Percentiles rank a stretch among this genome's conserved stretches.
phyloP scores from a whole-genome alignment of 768 basidiomycete genomes.

The Pholiota molesta region DNA sequence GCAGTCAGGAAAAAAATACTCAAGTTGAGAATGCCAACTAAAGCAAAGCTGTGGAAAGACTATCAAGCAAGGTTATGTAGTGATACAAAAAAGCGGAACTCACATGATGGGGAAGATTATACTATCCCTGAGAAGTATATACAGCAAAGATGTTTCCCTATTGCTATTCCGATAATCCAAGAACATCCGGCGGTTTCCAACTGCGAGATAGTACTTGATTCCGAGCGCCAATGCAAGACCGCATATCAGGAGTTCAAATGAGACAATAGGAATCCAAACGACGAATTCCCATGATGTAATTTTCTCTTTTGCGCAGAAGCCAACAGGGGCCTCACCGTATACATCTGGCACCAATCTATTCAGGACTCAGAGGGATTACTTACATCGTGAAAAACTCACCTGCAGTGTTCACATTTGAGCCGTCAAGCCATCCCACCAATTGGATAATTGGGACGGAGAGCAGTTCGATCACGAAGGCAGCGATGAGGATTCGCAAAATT shows the following conservation, averaged over 20 bases:
- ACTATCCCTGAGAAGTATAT: slow-evolving; percentile 19
- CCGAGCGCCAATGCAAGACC: slow-evolving; percentile 10
- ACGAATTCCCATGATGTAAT: slow-evolving; percentile 13
- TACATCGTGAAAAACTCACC: neutral
- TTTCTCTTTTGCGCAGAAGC: neutral
- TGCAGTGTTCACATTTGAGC: neutral
- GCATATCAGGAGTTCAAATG: slow-evolving; percentile 13
- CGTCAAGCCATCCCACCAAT: neutral
- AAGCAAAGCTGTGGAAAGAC: no score
- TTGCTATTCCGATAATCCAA: neutral
- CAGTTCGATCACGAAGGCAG: slow-evolving; percentile 3
- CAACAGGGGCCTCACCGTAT: no score
- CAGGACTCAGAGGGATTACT: neutral
- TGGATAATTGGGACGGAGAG: slow-evolving; percentile 4
- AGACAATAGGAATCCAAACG: slow-evolving; percentile 15
- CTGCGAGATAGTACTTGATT: slow-evolving; percentile 10
- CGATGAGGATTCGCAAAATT: slow-evolving; percentile 4
- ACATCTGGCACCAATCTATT: neutral
- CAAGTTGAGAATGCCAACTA: neutral
- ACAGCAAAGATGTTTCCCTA: slow-evolving; percentile 8
- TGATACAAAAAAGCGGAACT: neutral
- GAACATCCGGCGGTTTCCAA: neutral
- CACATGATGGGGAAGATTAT: slow-evolving; percentile 20
- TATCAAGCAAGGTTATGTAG: no score
- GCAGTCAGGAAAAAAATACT: neutral